Conservation (phyloP, 345 rosid species). For the Turnera subulata region DNA sequence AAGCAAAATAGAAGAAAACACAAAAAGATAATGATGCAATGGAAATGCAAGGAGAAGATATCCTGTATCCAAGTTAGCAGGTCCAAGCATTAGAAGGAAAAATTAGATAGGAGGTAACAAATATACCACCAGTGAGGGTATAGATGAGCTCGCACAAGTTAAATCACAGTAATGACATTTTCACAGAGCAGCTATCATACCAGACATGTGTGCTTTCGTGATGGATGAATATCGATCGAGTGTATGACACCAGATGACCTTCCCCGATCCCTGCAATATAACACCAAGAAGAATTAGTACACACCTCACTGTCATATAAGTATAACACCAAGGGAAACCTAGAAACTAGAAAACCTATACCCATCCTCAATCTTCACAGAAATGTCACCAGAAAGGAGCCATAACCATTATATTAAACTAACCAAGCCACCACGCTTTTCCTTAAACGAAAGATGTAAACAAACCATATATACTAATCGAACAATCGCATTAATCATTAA, state of each 20-base stretch:
- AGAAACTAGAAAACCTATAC: no score
- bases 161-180: not conserved
- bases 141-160: not conserved
- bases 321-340: not conserved
- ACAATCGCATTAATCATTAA: no score
- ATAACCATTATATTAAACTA: no score
- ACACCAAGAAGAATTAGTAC: slow-evolving; percentile 7
- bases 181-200: slow-evolving; percentile 33
- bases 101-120: not conserved
- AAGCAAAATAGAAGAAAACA: no score
- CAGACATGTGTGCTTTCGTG: slow-evolving; percentile 82
- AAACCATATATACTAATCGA: no score
- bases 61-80: not conserved
- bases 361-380: no score
- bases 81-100: not conserved
- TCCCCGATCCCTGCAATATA: slow-evolving; percentile 57
- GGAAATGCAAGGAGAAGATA: not conserved
- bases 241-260: slow-evolving; percentile 66
- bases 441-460: no score
- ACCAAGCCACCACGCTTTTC: no score
- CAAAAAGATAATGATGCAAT: no score
- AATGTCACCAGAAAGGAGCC: no score
- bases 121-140: not conserved
- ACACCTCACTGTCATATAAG: not conserved
- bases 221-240: slow-evolving; percentile 87